These are phyloP conservation scores for Nothophaeocryptopus gaeumannii DNA, from an alignment of 2,329 filamentous ascomycete genomes.

Conservation along the genomic window DNA sequence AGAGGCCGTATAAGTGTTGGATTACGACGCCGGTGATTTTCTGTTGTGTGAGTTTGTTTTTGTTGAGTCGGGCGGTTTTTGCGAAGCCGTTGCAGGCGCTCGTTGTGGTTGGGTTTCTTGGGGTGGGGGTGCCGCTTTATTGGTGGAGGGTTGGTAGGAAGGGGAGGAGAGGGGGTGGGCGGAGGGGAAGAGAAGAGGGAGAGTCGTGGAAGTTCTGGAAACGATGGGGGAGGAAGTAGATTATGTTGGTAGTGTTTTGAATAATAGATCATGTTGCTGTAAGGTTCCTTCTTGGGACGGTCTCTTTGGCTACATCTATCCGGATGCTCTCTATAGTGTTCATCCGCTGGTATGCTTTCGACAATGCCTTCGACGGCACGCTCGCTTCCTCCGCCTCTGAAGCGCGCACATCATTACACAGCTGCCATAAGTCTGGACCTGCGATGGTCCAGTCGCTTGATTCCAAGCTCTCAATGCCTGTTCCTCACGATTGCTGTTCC, in stretches of 20 bases:
- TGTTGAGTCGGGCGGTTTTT: conserved; percentile 84
- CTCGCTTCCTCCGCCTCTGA: too few species aligned
- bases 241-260: not conserved
- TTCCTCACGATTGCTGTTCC: too few species aligned
- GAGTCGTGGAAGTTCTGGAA: conserved; percentile 44
- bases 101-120: conserved; percentile 79
- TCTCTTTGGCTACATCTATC: too few species aligned
- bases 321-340: too few species aligned
- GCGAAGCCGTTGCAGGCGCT: conserved; percentile 87
- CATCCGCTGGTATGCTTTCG: too few species aligned
- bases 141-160: conserved; percentile 76
- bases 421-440: too few species aligned
- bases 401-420: too few species aligned
- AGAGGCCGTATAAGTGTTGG: conserved; percentile 92
- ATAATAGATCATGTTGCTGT: too few species aligned
- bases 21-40: conserved; percentile 97
- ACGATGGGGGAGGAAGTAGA: conserved; percentile 36
- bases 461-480: too few species aligned
- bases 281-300: too few species aligned
- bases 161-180: conserved; percentile 25
- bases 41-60: conserved; percentile 92
- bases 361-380: too few species aligned
- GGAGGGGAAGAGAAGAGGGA: conserved; percentile 25
- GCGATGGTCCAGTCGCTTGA: too few species aligned
- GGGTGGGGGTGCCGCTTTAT: conserved; percentile 80